Evolutionary conservation across 306 rosid species (phyloP).

Genomic region (Inga oerstediana): DNA sequence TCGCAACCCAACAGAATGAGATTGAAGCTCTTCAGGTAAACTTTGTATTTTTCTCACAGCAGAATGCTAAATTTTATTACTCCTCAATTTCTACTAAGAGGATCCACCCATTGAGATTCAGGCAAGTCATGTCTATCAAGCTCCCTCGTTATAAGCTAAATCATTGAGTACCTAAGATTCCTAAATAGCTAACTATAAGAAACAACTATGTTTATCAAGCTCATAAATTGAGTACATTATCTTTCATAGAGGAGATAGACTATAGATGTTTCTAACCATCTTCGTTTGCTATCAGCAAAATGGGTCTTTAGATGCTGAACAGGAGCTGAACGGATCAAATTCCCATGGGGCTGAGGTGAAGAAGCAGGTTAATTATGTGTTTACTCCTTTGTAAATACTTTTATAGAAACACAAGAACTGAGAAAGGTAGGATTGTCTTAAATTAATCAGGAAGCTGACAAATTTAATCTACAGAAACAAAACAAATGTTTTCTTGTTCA

Average conservation of each 20-base stretch:
- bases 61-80: constrained; percentile 4
- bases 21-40: constrained; percentile 24
- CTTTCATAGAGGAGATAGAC: not conserved
- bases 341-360: not conserved
- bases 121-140: not conserved
- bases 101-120: not conserved
- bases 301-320: not conserved
- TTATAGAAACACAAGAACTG: not conserved
- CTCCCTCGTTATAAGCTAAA: not conserved
- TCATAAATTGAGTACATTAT: not conserved
- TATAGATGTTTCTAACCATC: not conserved
- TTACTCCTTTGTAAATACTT: not conserved
- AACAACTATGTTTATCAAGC: not conserved
- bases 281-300: not conserved
- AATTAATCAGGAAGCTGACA: not conserved
- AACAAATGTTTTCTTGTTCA: not conserved
- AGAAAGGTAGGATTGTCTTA: not conserved
- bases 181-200: not conserved
- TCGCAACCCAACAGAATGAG: not conserved
- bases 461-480: not conserved
- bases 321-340: not conserved
- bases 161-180: not conserved
- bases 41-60: not conserved
- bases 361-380: not conserved
- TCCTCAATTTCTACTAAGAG: not conserved